These are phyloP conservation scores for Exserohilum rostratum DNA, from an alignment of 2,329 filamentous ascomycete genomes.

Conservation along the genomic window DNA sequence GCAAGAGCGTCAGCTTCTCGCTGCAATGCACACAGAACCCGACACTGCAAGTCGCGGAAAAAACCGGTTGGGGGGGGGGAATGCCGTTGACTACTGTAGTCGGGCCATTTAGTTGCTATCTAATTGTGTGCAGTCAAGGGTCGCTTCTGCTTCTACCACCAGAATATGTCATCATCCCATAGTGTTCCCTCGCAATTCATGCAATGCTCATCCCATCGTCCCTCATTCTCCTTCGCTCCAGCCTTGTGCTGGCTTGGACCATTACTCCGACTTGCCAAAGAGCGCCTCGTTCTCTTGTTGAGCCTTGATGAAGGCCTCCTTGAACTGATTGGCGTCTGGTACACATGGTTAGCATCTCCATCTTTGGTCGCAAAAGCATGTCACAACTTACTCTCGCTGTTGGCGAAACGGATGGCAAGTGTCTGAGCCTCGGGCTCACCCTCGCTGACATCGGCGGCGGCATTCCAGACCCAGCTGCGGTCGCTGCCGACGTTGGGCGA, in stretches of 20 bases:
- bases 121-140: conserved; percentile 45
- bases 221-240: conserved; percentile 18
- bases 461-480: conserved; percentile 99
- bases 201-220: conserved; percentile 20
- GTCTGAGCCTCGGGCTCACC: conserved; percentile 96
- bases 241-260: conserved; percentile 24
- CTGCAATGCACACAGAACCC: background rate
- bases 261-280: conserved; percentile 63
- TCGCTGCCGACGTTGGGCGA: conserved; percentile 97
- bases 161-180: conserved; percentile 37
- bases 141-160: conserved; percentile 35
- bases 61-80: conserved; percentile 14
- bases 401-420: conserved; percentile 95
- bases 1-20: background rate
- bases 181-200: conserved; percentile 36
- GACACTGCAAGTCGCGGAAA: background rate
- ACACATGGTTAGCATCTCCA: conserved; percentile 36
- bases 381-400: conserved; percentile 78
- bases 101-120: conserved; percentile 43
- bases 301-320: conserved; percentile 95
- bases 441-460: conserved; percentile 95
- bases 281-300: conserved; percentile 94
- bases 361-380: conserved; percentile 47
- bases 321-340: conserved; percentile 92
- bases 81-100: conserved; percentile 28